Percentiles rank a stretch among this genome's conserved stretches.
Conservation (phyloP, 2,329 filamentous ascomycete species). For the Aspergillus texensis region DNA sequence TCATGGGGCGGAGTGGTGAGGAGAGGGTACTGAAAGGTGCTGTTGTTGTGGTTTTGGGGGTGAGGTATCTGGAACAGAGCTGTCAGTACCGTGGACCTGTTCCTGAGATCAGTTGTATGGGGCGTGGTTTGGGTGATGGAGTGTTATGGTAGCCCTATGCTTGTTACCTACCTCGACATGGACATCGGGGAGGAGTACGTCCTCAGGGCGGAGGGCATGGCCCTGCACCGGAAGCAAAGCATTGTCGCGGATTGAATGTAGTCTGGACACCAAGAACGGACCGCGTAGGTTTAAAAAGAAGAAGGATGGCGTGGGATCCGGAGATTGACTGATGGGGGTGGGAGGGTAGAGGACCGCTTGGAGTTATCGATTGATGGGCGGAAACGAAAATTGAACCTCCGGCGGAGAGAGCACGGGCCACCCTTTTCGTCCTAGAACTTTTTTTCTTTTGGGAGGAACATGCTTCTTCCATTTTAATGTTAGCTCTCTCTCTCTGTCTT, state of each 20-base stretch:
- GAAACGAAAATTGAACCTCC: constrained; percentile 36
- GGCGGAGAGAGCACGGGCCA: constrained; percentile 37
- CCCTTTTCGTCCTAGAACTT: constrained; percentile 17
- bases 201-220: constrained; percentile 31
- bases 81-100: constrained; percentile 1
- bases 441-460: constrained; percentile 12
- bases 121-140: not conserved
- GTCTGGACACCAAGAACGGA: not conserved
- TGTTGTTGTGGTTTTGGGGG: constrained; percentile 11
- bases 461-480: not conserved
- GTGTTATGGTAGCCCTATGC: not conserved
- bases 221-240: constrained; percentile 39
- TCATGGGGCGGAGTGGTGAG: constrained; percentile 21
- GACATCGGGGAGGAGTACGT: constrained; percentile 25
- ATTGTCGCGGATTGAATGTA: constrained; percentile 23
- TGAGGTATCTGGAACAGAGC: not conserved
- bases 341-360: constrained; percentile 10
- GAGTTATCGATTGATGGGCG: constrained; percentile 16
- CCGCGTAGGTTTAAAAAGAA: not conserved
- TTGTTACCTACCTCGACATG: constrained; percentile 2
- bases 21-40: constrained; percentile 1
- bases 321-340: not conserved
- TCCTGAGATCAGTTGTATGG: constrained; percentile 4
- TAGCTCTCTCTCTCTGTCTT: not conserved
- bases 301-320: constrained; percentile 13